Percentiles rank a stretch among this genome's conserved stretches.
phyloP scores from a whole-genome alignment of 2,329 filamentous ascomycete genomes.

The Pseudomassariella vexata region DNA sequence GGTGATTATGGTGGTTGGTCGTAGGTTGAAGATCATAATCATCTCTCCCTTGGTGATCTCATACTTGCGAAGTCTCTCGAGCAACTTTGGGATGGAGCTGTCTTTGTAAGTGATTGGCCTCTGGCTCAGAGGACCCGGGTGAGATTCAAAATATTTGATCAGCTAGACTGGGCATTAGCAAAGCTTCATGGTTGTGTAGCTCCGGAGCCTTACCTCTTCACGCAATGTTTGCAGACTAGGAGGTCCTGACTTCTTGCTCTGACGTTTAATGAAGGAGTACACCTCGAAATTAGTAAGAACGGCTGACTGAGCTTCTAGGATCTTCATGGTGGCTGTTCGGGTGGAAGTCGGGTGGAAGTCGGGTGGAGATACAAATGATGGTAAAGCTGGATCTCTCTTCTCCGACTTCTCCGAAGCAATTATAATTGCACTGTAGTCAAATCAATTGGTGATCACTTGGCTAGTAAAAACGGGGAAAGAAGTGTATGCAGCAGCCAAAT shows the following conservation, averaged over 20 bases:
- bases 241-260: conserved; percentile 45
- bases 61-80: conserved; percentile 49
- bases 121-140: conserved; percentile 50
- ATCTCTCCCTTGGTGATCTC: conserved; percentile 63
- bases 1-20: conserved; percentile 50
- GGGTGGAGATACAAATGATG: too few species aligned
- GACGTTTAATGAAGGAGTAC: conserved; percentile 56
- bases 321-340: conserved; percentile 47
- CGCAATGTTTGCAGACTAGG: conserved; percentile 56
- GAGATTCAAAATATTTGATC: conserved; percentile 52
- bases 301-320: conserved; percentile 65
- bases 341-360: too few species aligned
- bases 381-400: neutral
- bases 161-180: conserved; percentile 35
- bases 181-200: neutral
- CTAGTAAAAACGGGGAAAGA: too few species aligned
- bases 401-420: too few species aligned
- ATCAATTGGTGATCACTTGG: too few species aligned
- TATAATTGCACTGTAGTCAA: too few species aligned
- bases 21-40: conserved; percentile 62
- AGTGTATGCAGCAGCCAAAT: too few species aligned
- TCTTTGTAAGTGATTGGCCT: conserved; percentile 47
- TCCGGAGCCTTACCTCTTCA: conserved; percentile 48
- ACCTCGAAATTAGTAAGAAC: conserved; percentile 71
- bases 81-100: conserved; percentile 45